A percentile compares a stretch with the other conserved stretches of the same genome.
Evolutionary conservation across 768 basidiomycete species (phyloP).

Genomic region (Suillus americanus): DNA sequence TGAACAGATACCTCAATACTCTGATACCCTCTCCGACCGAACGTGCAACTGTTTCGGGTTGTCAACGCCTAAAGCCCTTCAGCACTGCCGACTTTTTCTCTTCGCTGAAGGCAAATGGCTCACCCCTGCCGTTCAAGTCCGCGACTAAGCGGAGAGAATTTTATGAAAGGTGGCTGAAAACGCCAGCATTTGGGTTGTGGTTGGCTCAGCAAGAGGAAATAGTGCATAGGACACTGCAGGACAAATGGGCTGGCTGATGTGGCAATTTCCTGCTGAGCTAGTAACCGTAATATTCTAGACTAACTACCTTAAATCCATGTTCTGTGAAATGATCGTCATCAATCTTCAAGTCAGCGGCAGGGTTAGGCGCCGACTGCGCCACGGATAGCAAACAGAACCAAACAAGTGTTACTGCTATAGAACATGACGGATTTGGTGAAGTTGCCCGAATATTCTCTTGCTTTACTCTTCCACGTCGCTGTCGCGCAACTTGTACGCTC

Average conservation of each 20-base stretch:
- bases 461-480: constrained; percentile 14
- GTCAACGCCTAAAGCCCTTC: constrained; percentile 66
- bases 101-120: constrained; percentile 69
- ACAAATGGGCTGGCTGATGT: constrained; percentile 10
- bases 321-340: neutral
- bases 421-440: constrained; percentile 10
- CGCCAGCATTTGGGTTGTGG: constrained; percentile 79
- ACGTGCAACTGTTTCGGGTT: constrained; percentile 24
- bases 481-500: constrained; percentile 5
- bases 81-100: constrained; percentile 66
- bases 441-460: constrained; percentile 14
- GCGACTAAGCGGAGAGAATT: constrained; percentile 65
- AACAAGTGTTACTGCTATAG: constrained; percentile 22
- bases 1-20: constrained; percentile 88
- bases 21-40: constrained; percentile 74
- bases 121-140: constrained; percentile 74
- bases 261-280: neutral
- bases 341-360: constrained; percentile 4
- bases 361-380: constrained; percentile 17
- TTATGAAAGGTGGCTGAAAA: constrained; percentile 75
- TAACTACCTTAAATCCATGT: neutral
- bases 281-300: neutral
- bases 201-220: constrained; percentile 74
- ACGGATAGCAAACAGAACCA: constrained; percentile 25
- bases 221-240: constrained; percentile 54